Base-by-base conservation (phyloP, 495 filamentous ascomycete genomes). In the Filosporella fistucella region DNA sequence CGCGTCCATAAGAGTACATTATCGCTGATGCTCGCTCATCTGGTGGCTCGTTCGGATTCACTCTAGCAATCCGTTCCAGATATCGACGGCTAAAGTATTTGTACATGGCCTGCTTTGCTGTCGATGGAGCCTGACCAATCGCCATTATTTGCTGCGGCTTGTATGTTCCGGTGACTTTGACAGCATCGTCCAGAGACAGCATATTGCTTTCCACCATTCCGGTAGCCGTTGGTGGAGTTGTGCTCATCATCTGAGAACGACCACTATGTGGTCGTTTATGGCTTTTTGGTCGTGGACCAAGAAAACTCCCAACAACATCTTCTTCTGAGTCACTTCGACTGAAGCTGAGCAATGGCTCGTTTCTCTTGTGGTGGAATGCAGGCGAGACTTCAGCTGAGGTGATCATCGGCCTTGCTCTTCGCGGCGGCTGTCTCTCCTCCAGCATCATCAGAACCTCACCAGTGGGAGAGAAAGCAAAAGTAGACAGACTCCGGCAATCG, bases 261-360 rank as follows among this genome's bases (percentile, higher is more conserved):
- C 55, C 60, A 54, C 63, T 67, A 3, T 59, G 50, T 13, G 69
- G 63, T 16, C 69, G 62, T 43, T 63, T 66, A 33, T 67, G 63
- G 18, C 59, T 52, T 21, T 52, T 58, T 10, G 65, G 63, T 7
- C 71, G 67, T 17, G 77, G 64, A 8, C 76, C 74, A 13, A 85
- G 59, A 37, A 80, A 77, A 45, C 71, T 78, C 18, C 81, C 82
- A 42, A 82, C 73, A 11, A 75, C 72, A 42, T 78, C 77, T 40
- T 86, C 83, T 56, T 89, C 85, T 2, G 76, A 76, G 22, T 83
- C 80, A 57, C 80, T 86, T 29, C 78, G 74, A 54, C 80, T 85
- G 30, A 80, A 64, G 51, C 68, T 65, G 46, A 78, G 61, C 54
- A 68, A 54, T 12, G 71, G 69, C 3, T 64, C 68, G 29, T 54